Percentiles rank a stretch among this genome's conserved stretches.
Conservation (phyloP, 2,329 filamentous ascomycete genomes). For the Exophiala viscosa region DNA sequence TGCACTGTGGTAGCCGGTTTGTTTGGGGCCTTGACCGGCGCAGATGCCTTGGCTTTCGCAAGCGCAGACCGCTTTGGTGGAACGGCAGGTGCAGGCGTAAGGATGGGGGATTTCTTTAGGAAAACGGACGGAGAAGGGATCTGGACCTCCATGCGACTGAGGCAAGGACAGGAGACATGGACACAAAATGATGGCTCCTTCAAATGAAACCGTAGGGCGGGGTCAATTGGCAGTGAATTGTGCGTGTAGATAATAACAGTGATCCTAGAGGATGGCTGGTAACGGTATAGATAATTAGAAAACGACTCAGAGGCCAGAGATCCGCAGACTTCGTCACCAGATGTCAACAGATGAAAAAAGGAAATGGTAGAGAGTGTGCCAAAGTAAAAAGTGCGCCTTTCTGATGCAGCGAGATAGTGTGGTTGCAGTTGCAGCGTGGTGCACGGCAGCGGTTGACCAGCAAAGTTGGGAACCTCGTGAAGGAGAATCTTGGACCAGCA, state of each 20-base stretch:
- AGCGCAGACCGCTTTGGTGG: constrained; percentile 27
- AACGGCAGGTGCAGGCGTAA: constrained; percentile 27
- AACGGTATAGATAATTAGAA: no score
- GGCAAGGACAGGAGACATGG: constrained; percentile 16
- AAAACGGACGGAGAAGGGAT: constrained; percentile 58
- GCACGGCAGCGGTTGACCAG: no score
- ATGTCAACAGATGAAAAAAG: no score
- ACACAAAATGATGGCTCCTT: constrained; percentile 5
- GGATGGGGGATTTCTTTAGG: constrained; percentile 41
- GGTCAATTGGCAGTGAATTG: neutral
- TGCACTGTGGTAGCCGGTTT: constrained; percentile 24
- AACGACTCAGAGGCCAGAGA: no score
- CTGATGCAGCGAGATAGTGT: no score
- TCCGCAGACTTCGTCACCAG: no score
- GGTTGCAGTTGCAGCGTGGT: no score
- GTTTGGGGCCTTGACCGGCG: constrained; percentile 29
- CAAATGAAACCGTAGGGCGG: neutral
- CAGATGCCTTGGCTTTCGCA: constrained; percentile 28
- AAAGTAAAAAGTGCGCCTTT: no score
- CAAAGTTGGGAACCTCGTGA: no score
- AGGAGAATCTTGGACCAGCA: no score
- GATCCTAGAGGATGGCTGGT: no score
- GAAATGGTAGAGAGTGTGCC: no score
- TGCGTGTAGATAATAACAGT: neutral
- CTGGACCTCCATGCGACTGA: constrained; percentile 53